Percentiles rank a stretch among this genome's conserved stretches.
These are phyloP conservation scores for Fusarium sp. DNA, from an alignment of 2,329 filamentous ascomycete species.

Conservation along the genomic window DNA sequence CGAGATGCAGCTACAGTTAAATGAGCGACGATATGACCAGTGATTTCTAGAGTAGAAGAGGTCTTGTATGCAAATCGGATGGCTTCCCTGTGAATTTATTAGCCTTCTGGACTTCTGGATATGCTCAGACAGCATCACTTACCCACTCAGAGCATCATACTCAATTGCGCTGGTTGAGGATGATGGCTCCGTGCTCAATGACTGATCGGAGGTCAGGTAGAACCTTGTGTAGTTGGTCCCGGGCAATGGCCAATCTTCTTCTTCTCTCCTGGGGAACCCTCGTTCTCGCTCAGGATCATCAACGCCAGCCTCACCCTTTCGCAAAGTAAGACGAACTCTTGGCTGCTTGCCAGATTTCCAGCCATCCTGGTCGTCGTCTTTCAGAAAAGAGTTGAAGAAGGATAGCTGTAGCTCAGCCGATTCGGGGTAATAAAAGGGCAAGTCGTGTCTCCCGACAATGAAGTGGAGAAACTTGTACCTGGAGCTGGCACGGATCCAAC, in stretches of 20 bases:
- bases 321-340: conserved; percentile 66
- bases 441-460: conserved; percentile 74
- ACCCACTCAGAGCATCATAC: background rate
- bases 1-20: conserved; percentile 70
- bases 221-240: conserved; percentile 70
- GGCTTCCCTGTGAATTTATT: conserved; percentile 42
- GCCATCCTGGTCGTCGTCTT: conserved; percentile 69
- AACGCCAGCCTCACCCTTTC: conserved; percentile 73
- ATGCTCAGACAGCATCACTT: conserved; percentile 55
- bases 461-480: conserved; percentile 74
- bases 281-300: conserved; percentile 70
- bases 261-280: conserved; percentile 61
- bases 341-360: conserved; percentile 66
- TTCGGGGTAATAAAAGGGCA: conserved; percentile 76
- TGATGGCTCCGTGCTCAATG: background rate
- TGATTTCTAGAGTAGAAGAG: conserved; percentile 70
- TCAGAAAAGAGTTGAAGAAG: conserved; percentile 77
- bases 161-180: conserved; percentile 44
- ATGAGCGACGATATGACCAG: conserved; percentile 71
- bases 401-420: conserved; percentile 72
- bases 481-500: conserved; percentile 70
- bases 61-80: conserved; percentile 65
- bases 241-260: conserved; percentile 73
- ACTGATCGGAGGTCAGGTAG: conserved; percentile 63
- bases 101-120: conserved; percentile 48